Evolutionary conservation across 805 yeast genomes (phyloP).

Genomic region (Metschnikowia picachoensis): DNA sequence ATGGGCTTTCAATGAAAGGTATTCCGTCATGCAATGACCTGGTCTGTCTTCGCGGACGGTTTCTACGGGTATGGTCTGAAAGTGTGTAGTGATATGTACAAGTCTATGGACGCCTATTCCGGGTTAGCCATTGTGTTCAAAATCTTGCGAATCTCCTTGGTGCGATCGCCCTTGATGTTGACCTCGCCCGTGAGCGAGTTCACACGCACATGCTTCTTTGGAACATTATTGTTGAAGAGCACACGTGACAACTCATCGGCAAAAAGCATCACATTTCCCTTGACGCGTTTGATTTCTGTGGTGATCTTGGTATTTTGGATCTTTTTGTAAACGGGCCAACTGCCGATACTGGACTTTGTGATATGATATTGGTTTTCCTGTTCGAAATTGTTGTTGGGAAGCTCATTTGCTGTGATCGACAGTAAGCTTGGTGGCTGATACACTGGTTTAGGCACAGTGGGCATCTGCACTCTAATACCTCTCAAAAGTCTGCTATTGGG

Average conservation of each 20-base stretch:
- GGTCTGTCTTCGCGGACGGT: too few species aligned
- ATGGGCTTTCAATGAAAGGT: neutral
- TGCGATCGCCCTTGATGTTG: slow-evolving; percentile 40
- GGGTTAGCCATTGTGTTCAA: slow-evolving; percentile 19
- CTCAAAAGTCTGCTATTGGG: slow-evolving; percentile 13
- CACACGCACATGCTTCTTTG: slow-evolving; percentile 32
- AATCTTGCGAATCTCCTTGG: slow-evolving; percentile 25
- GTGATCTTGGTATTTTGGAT: slow-evolving; percentile 58
- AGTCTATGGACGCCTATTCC: neutral
- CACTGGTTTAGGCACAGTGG: slow-evolving; percentile 15
- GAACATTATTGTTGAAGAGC: slow-evolving; percentile 21
- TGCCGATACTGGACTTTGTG: slow-evolving; percentile 55
- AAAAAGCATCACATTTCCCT: slow-evolving; percentile 64
- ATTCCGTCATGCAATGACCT: neutral
- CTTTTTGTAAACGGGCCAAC: slow-evolving; percentile 79
- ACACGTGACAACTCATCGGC: slow-evolving; percentile 57
- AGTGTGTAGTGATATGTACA: too few species aligned
- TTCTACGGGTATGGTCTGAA: too few species aligned
- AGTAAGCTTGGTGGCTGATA: slow-evolving; percentile 29
- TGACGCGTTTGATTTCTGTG: slow-evolving; percentile 69
- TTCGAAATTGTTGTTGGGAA: slow-evolving; percentile 30
- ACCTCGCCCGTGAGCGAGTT: slow-evolving; percentile 33
- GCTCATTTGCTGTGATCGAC: slow-evolving; percentile 13
- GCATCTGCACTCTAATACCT: slow-evolving; percentile 23
- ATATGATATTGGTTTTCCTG: slow-evolving; percentile 35